Evolutionary conservation across 2,329 filamentous ascomycete species (phyloP), one percentile per base, ranked within the genome.

Genomic region (Aspergillus alliaceus): DNA sequence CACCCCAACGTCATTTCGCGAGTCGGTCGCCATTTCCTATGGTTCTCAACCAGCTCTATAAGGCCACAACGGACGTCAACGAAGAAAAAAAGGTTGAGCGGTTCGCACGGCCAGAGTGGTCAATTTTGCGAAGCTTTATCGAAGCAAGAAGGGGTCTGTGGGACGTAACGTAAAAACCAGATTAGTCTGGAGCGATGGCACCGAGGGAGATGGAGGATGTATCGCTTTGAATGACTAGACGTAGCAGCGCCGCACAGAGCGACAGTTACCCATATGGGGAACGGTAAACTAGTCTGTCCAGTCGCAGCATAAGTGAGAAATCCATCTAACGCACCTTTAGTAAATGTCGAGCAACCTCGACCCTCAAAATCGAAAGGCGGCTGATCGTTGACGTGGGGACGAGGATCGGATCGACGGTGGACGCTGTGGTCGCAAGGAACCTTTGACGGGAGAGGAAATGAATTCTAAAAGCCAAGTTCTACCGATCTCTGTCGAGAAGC

Each of bases 1-100:
- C 29, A 60, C 18, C 31, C 18, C 58, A 31, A 46, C 48, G 50
- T 55, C 51, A 29, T 54, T 32, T 22, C 53, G 57, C 25, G 29
- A 34, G 39, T 64, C 60, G 37, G 62, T 54, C 25, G 64, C 59
- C 65, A 66, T 67, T 7, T 31, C 31, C 20, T 53, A 47, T 18
- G 44, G n/a, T 12, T 37, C 24, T 44, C 18, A 7, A 24, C 11
- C 15, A 6, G 15, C 24, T 52, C 18, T n/a, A 18, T 15, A 5
- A 29, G 0, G 22, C 18, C 6, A 32, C 14, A 31, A 42, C 27
- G 20, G 22, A 9, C n/a, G 35, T 31, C 35, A 24, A 29, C 14
- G n/a, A n/a, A n/a, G n/a, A n/a, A n/a, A n/a, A n/a, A 48, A 35
- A 40, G 47, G 15, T 35, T 15, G 24, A 27, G n/a, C 15, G 40